phyloP scores from a whole-genome alignment of 2,329 filamentous ascomycete species.

The Nemania serpens region DNA sequence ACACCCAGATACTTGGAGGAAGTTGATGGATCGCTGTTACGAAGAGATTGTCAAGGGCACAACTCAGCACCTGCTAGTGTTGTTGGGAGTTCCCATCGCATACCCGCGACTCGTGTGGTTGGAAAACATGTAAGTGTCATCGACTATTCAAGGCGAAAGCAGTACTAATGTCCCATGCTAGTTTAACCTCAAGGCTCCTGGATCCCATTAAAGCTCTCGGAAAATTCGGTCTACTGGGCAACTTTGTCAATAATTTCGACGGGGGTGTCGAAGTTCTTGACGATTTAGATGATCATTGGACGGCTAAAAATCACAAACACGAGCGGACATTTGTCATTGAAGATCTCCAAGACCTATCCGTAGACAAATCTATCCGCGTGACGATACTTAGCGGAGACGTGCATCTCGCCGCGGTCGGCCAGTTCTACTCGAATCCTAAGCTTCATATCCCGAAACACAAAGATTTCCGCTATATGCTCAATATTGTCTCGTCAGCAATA shows the following conservation, averaged over 20 bases:
- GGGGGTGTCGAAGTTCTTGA: slow-evolving; percentile 90
- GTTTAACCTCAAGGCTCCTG: slow-evolving; percentile 82
- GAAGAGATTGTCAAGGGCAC: slow-evolving; percentile 80
- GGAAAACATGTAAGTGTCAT: slow-evolving; percentile 65
- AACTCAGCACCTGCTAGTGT: slow-evolving; percentile 86
- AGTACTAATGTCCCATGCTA: slow-evolving; percentile 47
- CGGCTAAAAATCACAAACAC: slow-evolving; percentile 88
- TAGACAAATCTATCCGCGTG: slow-evolving; percentile 87
- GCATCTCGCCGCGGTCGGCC: slow-evolving; percentile 87
- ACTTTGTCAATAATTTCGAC: slow-evolving; percentile 85
- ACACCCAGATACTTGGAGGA: slow-evolving; percentile 79
- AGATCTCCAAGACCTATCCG: slow-evolving; percentile 90
- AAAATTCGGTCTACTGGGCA: slow-evolving; percentile 77
- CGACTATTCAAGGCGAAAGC: background rate
- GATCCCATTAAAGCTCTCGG: slow-evolving; percentile 88
- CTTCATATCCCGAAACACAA: slow-evolving; percentile 79
- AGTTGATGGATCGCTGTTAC: slow-evolving; percentile 84
- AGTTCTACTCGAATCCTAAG: slow-evolving; percentile 93
- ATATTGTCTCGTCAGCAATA: slow-evolving; percentile 91
- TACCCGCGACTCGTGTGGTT: slow-evolving; percentile 78
- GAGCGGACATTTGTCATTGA: slow-evolving; percentile 87
- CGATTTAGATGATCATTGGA: slow-evolving; percentile 96
- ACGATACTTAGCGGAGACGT: slow-evolving; percentile 95
- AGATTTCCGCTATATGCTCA: slow-evolving; percentile 96
- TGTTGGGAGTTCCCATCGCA: slow-evolving; percentile 82